Evolutionary conservation across 495 filamentous ascomycete species (phyloP).

Genomic region (Apodospora peruviana): DNA sequence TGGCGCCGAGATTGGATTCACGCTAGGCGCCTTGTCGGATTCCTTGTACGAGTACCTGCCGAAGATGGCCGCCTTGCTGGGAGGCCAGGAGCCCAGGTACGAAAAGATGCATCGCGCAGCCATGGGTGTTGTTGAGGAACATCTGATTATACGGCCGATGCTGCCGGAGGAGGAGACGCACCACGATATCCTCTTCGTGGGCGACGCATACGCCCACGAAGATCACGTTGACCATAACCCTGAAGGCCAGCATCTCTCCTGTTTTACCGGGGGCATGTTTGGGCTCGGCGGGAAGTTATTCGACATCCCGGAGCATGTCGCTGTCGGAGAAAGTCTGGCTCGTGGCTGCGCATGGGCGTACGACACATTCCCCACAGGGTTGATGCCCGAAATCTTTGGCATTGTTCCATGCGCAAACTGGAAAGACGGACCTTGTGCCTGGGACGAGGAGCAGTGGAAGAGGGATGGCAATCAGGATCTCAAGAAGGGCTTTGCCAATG

Average conservation of each 20-base stretch:
- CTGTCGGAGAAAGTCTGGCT: slow-evolving; percentile 67
- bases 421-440: slow-evolving; percentile 19
- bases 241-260: slow-evolving; percentile 46
- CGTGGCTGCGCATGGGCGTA: slow-evolving; percentile 91
- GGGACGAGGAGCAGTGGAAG: slow-evolving; percentile 30
- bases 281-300: slow-evolving; percentile 75
- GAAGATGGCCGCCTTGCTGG: slow-evolving; percentile 47
- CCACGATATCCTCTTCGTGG: slow-evolving; percentile 58
- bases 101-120: slow-evolving; percentile 42
- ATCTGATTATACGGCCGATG: slow-evolving; percentile 61
- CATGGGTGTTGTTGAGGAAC: slow-evolving; percentile 54
- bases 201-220: background rate
- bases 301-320: slow-evolving; percentile 60
- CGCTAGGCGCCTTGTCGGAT: slow-evolving; percentile 73
- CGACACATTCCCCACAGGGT: slow-evolving; percentile 64
- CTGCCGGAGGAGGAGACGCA: slow-evolving; percentile 44
- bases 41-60: slow-evolving; percentile 87
- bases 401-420: slow-evolving; percentile 51
- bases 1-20: slow-evolving; percentile 43
- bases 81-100: slow-evolving; percentile 28
- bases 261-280: slow-evolving; percentile 88
- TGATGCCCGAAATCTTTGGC: slow-evolving; percentile 77
- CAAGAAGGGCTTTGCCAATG: slow-evolving; percentile 57
- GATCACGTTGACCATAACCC: slow-evolving; percentile 12
- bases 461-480: slow-evolving; percentile 37